Evolutionary conservation across 2,329 filamentous ascomycete genomes (phyloP).

Genomic region (Hymenoscyphus linearis): DNA sequence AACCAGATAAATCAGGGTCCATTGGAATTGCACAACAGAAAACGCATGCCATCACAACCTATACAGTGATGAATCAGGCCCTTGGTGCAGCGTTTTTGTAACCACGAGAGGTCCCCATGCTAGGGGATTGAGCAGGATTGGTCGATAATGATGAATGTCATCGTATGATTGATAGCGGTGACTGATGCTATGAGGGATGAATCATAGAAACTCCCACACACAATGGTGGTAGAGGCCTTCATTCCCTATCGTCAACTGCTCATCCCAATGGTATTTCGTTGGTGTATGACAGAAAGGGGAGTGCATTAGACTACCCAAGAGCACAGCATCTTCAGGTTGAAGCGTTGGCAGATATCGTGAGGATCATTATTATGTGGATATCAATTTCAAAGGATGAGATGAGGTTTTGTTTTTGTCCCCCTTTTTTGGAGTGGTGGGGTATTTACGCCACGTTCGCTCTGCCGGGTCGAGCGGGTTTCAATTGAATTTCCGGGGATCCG

Average conservation of each 20-base stretch:
- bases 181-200: background rate
- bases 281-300: background rate
- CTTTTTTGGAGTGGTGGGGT: background rate
- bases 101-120: background rate
- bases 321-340: background rate
- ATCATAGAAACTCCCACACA: background rate
- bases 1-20: background rate
- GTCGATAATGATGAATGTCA: background rate
- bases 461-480: slow-evolving; percentile 8
- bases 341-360: background rate
- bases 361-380: background rate
- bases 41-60: background rate
- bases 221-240: background rate
- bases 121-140: background rate
- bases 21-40: background rate
- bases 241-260: background rate
- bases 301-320: background rate
- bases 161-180: slow-evolving; percentile 1
- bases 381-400: background rate
- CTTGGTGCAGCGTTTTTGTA: background rate
- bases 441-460: slow-evolving; percentile 5
- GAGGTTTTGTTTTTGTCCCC: background rate
- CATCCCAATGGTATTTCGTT: background rate
- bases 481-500: slow-evolving; percentile 7
- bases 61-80: background rate